A percentile compares a stretch with the other conserved stretches of the same genome.
phyloP scores from a whole-genome alignment of 371 early-diverging fungal genomes.

The Mortierella sp. region DNA sequence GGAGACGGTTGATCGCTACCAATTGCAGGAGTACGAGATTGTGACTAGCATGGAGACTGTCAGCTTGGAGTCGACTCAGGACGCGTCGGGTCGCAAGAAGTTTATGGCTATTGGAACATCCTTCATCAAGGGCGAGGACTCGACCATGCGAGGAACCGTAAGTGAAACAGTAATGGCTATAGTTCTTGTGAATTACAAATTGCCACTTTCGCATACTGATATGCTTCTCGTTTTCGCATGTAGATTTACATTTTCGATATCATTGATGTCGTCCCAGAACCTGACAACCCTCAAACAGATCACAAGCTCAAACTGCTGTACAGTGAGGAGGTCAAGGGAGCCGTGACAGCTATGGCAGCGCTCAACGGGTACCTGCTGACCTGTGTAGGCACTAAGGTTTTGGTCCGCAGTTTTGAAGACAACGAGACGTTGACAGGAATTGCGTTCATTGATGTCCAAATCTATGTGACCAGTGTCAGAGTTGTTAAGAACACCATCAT shows the following conservation, averaged over 20 bases:
- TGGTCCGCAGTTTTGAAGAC: slow-evolving; percentile 93
- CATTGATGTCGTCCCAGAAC: slow-evolving; percentile 98
- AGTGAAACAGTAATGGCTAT: slow-evolving; percentile 24
- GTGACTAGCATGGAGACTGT: slow-evolving; percentile 85
- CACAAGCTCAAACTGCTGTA: slow-evolving; percentile 92
- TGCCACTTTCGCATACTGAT: neutral
- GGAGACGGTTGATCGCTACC: slow-evolving; percentile 91
- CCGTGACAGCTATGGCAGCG: slow-evolving; percentile 92
- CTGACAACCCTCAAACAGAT: slow-evolving; percentile 94
- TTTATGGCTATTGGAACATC: slow-evolving; percentile 96
- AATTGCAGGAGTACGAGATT: slow-evolving; percentile 91
- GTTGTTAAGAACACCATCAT: slow-evolving; percentile 94
- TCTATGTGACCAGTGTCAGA: slow-evolving; percentile 88
- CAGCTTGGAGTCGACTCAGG: slow-evolving; percentile 91
- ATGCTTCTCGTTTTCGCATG: neutral
- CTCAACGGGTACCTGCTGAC: slow-evolving; percentile 92
- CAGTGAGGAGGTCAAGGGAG: slow-evolving; percentile 93
- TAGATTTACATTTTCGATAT: slow-evolving; percentile 95
- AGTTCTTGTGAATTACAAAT: neutral
- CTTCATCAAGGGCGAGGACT: slow-evolving; percentile 94
- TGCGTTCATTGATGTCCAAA: slow-evolving; percentile 97
- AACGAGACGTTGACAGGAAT: slow-evolving; percentile 92
- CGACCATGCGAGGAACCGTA: slow-evolving; percentile 90
- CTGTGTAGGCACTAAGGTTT: slow-evolving; percentile 93
- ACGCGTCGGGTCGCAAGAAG: slow-evolving; percentile 86